These are phyloP conservation scores for Lobosporangium transversale DNA, from an alignment of 192 early-diverging fungal species.

Conservation along the genomic window DNA sequence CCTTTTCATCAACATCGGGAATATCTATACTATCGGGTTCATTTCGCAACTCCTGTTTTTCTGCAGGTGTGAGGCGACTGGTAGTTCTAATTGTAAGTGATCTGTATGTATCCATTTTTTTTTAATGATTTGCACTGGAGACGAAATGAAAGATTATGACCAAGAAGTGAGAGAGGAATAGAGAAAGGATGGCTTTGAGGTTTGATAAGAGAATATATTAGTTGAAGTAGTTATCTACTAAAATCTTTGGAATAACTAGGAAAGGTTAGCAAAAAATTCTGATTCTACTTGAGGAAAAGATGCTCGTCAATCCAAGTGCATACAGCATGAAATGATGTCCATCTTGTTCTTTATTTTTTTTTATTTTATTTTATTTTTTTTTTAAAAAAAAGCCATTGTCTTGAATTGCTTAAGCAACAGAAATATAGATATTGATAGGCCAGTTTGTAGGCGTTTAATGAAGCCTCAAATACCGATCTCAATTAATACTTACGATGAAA, in stretches of 20 bases:
- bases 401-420: not conserved
- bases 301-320: too few species aligned
- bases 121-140: not conserved
- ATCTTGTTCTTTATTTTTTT: too few species aligned
- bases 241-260: too few species aligned
- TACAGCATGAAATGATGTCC: too few species aligned
- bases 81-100: constrained; percentile 15
- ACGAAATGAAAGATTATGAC: not conserved
- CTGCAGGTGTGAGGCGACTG: constrained; percentile 17
- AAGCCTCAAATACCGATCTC: constrained; percentile 41
- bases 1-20: not conserved
- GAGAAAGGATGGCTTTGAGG: too few species aligned
- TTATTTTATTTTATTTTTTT: not conserved
- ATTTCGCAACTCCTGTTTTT: constrained; percentile 20
- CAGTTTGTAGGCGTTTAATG: not conserved
- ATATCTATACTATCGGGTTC: not conserved
- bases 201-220: too few species aligned
- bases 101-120: constrained; percentile 19
- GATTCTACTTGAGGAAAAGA: too few species aligned
- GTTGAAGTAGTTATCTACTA: too few species aligned
- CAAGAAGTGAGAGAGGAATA: not conserved
- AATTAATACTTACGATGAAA: constrained; percentile 52
- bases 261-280: too few species aligned
- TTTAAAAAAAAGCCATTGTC: not conserved
- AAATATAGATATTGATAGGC: not conserved